A percentile compares a stretch with the other conserved stretches of the same genome.
Conservation (phyloP, 805 yeast species). For the Nakazawaea populi region DNA sequence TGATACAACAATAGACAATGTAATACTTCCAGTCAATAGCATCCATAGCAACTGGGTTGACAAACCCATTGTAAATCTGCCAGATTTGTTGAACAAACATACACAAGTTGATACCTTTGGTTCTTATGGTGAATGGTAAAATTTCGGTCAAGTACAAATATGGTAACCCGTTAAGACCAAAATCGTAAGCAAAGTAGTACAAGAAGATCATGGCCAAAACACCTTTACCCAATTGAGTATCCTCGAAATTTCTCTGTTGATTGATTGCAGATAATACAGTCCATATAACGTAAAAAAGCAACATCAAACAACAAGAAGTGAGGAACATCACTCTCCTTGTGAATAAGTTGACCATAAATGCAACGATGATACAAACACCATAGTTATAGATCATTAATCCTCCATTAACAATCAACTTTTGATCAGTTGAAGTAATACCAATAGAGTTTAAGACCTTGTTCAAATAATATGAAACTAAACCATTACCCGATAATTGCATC, state of each 20-base stretch:
- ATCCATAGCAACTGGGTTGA: conserved; percentile 30
- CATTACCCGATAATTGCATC: conserved; percentile 40
- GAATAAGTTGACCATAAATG: conserved; percentile 22
- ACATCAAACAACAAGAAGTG: conserved; percentile 29
- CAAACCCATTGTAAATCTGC: conserved; percentile 27
- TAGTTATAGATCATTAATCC: conserved; percentile 43
- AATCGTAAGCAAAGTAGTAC: conserved; percentile 35
- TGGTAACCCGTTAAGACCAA: conserved; percentile 40
- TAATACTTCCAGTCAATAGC: conserved; percentile 30
- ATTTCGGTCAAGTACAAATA: conserved; percentile 39
- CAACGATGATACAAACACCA: conserved; percentile 24
- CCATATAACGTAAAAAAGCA: conserved; percentile 33
- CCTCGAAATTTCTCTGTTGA: conserved; percentile 33
- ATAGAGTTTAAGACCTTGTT: conserved; percentile 43
- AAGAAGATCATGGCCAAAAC: conserved; percentile 47
- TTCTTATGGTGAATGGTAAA: conserved; percentile 20
- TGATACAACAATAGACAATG: conserved; percentile 27
- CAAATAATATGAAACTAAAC: conserved; percentile 41
- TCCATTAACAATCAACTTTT: conserved; percentile 45
- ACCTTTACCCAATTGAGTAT: conserved; percentile 36
- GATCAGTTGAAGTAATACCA: conserved; percentile 40
- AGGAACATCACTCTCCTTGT: conserved; percentile 33
- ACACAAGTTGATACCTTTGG: conserved; percentile 20
- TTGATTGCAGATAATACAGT: conserved; percentile 41
- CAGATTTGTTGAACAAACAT: conserved; percentile 17